Base-by-base conservation (phyloP, 495 filamentous ascomycete species). In the Penicillium waksmanii region DNA sequence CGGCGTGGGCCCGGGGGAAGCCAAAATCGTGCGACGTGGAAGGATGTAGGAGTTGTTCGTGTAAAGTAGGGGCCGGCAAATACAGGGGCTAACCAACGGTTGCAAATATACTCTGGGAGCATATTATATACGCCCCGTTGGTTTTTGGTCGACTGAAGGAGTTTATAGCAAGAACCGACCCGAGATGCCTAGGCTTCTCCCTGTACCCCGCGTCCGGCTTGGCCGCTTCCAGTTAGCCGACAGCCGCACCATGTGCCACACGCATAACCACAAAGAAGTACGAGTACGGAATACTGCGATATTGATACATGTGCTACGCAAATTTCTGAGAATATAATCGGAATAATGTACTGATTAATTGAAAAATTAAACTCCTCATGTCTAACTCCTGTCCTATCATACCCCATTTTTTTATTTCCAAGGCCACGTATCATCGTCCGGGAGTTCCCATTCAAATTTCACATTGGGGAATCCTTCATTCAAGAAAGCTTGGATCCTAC, bases 401-500 rank as follows among this genome's bases (percentile, higher is more conserved):
- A 64, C n/a, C 66, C 60, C 66, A 66, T 64, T 70, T 75, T 75
- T 73, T 70, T 73, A 57, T 67, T 73, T 74, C 64, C 66, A 70
- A 65, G 51, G 57, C 60, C 68, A 66, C 70, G 57, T 72, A 58
- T 62, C 72, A 67, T 77, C 71, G 56, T 70, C 59, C 57, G 60
- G 61, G 51, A 49, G n/a, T 60, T 60, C 56, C 58, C 63, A 42
- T 23, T 64, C 49, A 56, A 62, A 67, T 66, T 69, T 62, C 68
- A 68, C 60, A 68, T 56, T 44, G 58, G 55, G 58, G 52, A 61
- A 51, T 49, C 55, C 55, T 55, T 53, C 58, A 47, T 54, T 61
- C 42, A 51, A 66, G 66, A 49, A 63, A 57, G 55, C 57, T 44
- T 62, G 52, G 61, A 63, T 62, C 65, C 66, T 89, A 96, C 59